These are phyloP conservation scores for Talaromyces trachyspermus DNA, from an alignment of 495 filamentous ascomycete species.

Conservation along the genomic window DNA sequence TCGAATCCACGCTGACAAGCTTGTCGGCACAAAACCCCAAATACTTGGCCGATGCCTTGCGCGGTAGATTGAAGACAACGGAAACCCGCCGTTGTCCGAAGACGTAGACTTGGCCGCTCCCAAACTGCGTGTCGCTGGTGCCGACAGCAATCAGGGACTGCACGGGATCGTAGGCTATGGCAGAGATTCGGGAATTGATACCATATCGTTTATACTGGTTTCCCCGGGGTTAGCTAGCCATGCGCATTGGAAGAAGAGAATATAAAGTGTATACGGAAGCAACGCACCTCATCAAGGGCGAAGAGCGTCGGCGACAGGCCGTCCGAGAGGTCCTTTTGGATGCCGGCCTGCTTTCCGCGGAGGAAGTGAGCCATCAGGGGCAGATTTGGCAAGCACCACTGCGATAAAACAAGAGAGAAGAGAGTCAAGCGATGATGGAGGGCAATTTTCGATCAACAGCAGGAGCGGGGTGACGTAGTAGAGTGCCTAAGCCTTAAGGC, in stretches of 20 bases:
- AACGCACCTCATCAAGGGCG: constrained; percentile 66
- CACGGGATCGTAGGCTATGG: constrained; percentile 81
- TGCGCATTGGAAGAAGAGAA: constrained; percentile 9
- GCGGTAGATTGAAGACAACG: constrained; percentile 55
- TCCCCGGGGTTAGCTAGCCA: background rate
- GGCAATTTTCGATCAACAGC: too few species aligned
- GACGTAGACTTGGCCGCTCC: constrained; percentile 77
- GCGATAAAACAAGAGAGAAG: too few species aligned
- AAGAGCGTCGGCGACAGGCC: constrained; percentile 69
- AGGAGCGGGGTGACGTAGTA: too few species aligned
- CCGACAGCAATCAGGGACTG: constrained; percentile 93
- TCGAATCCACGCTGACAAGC: constrained; percentile 72
- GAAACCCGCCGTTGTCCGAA: constrained; percentile 79
- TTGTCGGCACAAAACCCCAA: constrained; percentile 74
- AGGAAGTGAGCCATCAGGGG: constrained; percentile 71
- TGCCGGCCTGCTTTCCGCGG: constrained; percentile 84
- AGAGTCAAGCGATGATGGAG: too few species aligned
- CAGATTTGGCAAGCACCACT: too few species aligned
- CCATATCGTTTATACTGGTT: constrained; percentile 70
- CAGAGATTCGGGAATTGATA: constrained; percentile 77
- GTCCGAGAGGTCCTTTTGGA: constrained; percentile 82
- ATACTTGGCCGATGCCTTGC: constrained; percentile 59
- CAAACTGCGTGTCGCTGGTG: constrained; percentile 72
- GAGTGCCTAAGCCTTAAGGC: too few species aligned
- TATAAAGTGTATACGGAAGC: constrained; percentile 3